Percentiles rank a stretch among this genome's conserved stretches.
phyloP scores from a whole-genome alignment of 2,329 filamentous ascomycete species.

The Ophidiomyces ophidiicola region DNA sequence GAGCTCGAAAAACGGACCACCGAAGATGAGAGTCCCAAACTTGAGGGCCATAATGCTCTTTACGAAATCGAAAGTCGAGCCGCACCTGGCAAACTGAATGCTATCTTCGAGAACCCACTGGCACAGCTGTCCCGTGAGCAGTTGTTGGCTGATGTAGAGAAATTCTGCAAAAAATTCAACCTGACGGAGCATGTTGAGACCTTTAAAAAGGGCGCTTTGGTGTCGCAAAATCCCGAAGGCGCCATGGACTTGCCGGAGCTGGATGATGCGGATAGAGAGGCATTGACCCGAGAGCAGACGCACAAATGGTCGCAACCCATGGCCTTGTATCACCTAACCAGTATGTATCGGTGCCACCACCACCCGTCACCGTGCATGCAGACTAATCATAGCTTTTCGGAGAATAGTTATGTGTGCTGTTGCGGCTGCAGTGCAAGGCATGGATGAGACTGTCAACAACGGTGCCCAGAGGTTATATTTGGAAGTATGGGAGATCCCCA shows the following conservation, averaged over 20 bases:
- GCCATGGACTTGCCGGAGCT: slow-evolving; percentile 40
- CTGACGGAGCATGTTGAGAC: slow-evolving; percentile 38
- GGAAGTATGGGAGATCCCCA: slow-evolving; percentile 16
- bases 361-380: neutral
- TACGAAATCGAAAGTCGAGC: slow-evolving; percentile 21
- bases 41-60: slow-evolving; percentile 9
- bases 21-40: neutral
- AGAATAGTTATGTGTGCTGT: slow-evolving; percentile 39
- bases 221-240: slow-evolving; percentile 40
- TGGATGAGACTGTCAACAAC: slow-evolving; percentile 41
- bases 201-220: slow-evolving; percentile 42
- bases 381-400: neutral
- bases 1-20: slow-evolving; percentile 2
- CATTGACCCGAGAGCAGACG: slow-evolving; percentile 34
- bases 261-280: slow-evolving; percentile 33
- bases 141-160: slow-evolving; percentile 43
- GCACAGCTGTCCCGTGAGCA: slow-evolving; percentile 41
- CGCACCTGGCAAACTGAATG: slow-evolving; percentile 21
- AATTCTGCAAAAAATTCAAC: slow-evolving; percentile 41
- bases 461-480: slow-evolving; percentile 32
- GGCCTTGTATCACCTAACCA: slow-evolving; percentile 37
- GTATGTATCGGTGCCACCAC: slow-evolving; percentile 16
- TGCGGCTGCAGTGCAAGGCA: slow-evolving; percentile 43
- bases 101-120: slow-evolving; percentile 43
- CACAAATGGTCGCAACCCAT: slow-evolving; percentile 42